Conservation (phyloP, 257 asterid genomes). For the Solanum dulcamara region DNA sequence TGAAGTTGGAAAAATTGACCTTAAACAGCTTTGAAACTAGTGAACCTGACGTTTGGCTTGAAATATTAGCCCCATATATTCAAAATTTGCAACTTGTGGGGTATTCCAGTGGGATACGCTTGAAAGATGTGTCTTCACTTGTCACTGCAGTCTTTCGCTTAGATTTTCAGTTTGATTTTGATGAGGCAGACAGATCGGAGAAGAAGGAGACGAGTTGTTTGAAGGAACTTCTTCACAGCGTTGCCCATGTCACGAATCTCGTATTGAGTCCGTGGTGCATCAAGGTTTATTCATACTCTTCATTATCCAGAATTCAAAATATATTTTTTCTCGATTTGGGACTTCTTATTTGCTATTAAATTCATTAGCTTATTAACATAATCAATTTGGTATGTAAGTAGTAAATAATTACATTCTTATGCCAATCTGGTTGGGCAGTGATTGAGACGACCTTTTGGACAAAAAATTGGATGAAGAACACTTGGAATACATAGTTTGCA, state of each 20-base stretch:
- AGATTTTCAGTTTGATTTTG: neutral
- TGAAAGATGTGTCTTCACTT: neutral
- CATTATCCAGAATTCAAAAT: neutral
- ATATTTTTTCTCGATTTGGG: neutral
- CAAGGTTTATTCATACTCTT: neutral
- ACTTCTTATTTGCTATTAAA: neutral
- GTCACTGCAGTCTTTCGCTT: neutral
- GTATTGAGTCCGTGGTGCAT: neutral
- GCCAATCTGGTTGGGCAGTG: neutral
- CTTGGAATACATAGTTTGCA: neutral
- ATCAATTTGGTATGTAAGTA: neutral
- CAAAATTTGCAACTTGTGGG: neutral
- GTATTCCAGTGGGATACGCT: neutral
- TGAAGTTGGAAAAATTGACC: neutral
- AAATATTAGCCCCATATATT: neutral
- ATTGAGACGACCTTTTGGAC: neutral
- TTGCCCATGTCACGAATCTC: neutral
- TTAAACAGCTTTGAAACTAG: no score
- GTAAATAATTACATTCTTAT: neutral
- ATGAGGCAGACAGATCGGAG: neutral
- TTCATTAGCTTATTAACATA: neutral
- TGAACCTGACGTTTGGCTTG: neutral
- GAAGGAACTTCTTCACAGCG: neutral
- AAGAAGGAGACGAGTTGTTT: neutral
- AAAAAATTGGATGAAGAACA: neutral